Conservation (phyloP, 169 alveolate genomes). For the Pseudocohnilembus persalinus region DNA sequence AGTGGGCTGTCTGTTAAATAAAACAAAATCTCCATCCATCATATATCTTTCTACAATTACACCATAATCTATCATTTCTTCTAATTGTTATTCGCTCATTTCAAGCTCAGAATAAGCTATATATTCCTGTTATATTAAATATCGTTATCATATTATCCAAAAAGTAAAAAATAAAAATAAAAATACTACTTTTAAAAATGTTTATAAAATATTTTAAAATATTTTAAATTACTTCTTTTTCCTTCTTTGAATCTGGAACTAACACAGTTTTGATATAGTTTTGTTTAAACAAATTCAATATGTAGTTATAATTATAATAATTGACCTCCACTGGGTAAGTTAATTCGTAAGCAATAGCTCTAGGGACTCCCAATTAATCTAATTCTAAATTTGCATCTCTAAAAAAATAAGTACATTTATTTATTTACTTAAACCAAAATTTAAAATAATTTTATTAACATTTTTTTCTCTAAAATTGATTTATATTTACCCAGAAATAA, state of each 20-base stretch:
- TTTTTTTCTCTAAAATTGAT: not conserved
- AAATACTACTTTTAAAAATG: too few species aligned
- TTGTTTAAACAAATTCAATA: conserved; percentile 90
- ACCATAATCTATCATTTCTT: conserved; percentile 61
- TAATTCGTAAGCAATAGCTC: conserved; percentile 97
- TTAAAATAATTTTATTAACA: too few species aligned
- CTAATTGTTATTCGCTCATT: conserved; percentile 10
- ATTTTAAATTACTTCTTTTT: conserved; percentile 20
- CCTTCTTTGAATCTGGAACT: conserved; percentile 96
- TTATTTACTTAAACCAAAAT: too few species aligned
- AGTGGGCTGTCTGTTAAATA: conserved; percentile 99
- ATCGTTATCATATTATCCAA: too few species aligned
- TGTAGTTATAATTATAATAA: conserved; percentile 92
- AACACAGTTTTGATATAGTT: conserved; percentile 73
- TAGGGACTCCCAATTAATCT: conserved; percentile 98
- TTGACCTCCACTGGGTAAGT: conserved; percentile 99
- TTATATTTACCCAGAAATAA: conserved; percentile 91
- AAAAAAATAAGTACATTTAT: too few species aligned
- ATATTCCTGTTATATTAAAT: conserved; percentile 10
- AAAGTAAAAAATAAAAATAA: too few species aligned
- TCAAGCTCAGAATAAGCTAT: conserved; percentile 26
- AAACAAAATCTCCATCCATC: conserved; percentile 98
- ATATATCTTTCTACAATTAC: conserved; percentile 99
- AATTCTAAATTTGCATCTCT: conserved; percentile 96
- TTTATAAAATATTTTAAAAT: too few species aligned